These are phyloP conservation scores for Nephelium lappaceum DNA, from an alignment of 345 rosid genomes.

Conservation along the genomic window DNA sequence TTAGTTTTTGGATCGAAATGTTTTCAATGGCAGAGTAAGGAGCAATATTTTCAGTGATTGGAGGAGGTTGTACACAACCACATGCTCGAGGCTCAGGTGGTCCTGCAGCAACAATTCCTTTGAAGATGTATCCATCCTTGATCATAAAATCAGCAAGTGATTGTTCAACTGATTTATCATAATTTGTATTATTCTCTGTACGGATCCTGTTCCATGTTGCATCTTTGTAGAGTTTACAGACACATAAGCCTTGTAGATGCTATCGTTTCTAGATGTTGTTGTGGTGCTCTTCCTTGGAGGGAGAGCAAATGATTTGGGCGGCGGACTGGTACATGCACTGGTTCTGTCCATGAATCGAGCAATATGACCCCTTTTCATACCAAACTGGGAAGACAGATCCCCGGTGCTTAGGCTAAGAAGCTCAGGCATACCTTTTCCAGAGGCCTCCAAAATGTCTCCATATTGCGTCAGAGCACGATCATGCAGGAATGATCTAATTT, in stretches of 20 bases:
- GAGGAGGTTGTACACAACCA: constrained; percentile 62
- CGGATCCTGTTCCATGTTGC: constrained; percentile 27
- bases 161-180: constrained; percentile 43
- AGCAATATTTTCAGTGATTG: constrained; percentile 50
- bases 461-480: constrained; percentile 62
- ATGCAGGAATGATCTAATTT: constrained; percentile 67
- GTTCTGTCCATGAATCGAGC: constrained; percentile 58
- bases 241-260: constrained; percentile 30
- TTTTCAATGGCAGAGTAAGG: constrained; percentile 50
- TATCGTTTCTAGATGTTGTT: constrained; percentile 34
- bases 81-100: constrained; percentile 60
- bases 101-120: constrained; percentile 65
- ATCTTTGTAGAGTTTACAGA: constrained; percentile 33
- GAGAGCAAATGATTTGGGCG: constrained; percentile 26
- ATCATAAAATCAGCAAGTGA: constrained; percentile 55
- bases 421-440: constrained; percentile 52
- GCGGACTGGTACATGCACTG: constrained; percentile 41
- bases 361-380: constrained; percentile 64
- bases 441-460: constrained; percentile 58
- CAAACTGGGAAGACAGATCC: constrained; percentile 52
- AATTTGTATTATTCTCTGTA: constrained; percentile 22
- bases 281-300: constrained; percentile 22
- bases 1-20: constrained; percentile 50
- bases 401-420: constrained; percentile 42
- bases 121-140: constrained; percentile 58